Evolutionary conservation across 768 basidiomycete species (phyloP).

Genomic region (Auriculariales sp.): DNA sequence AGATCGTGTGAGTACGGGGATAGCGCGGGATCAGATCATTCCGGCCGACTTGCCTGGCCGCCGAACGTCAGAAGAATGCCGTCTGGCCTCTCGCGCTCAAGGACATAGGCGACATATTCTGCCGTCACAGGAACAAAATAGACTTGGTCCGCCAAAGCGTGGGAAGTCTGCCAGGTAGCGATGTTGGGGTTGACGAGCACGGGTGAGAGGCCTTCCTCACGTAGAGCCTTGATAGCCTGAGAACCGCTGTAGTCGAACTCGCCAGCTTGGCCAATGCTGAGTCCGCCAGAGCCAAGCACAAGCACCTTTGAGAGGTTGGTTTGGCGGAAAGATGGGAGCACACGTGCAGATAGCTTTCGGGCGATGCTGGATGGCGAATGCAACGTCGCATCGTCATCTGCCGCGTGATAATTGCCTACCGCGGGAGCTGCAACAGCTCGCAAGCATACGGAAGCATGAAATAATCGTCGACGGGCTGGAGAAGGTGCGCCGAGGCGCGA

Average conservation of each 20-base stretch:
- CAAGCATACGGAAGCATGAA: background rate
- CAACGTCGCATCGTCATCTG: constrained; percentile 23
- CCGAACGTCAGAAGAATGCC: constrained; percentile 96
- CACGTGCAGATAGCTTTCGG: constrained; percentile 82
- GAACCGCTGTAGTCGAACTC: constrained; percentile 99
- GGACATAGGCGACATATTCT: constrained; percentile 96
- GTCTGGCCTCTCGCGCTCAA: constrained; percentile 97
- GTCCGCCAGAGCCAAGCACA: constrained; percentile 90
- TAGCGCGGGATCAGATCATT: background rate
- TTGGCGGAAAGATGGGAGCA: constrained; percentile 80
- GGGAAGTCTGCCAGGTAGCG: constrained; percentile 98
- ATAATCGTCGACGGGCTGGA: background rate
- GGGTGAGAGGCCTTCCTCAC: constrained; percentile 87
- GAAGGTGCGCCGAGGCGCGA: background rate
- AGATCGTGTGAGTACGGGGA: background rate
- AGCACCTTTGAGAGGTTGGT: constrained; percentile 90
- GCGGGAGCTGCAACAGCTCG: constrained; percentile 9
- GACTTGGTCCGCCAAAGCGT: constrained; percentile 89
- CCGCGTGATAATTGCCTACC: constrained; percentile 9
- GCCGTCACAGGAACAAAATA: constrained; percentile 94
- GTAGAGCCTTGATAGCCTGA: constrained; percentile 93
- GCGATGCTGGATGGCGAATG: constrained; percentile 93
- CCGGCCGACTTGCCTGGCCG: constrained; percentile 39
- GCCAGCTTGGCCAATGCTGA: constrained; percentile 95
- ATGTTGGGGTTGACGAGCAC: constrained; percentile 98